phyloP scores from a whole-genome alignment of 306 rosid species.

The Styphnolobium japonicum region DNA sequence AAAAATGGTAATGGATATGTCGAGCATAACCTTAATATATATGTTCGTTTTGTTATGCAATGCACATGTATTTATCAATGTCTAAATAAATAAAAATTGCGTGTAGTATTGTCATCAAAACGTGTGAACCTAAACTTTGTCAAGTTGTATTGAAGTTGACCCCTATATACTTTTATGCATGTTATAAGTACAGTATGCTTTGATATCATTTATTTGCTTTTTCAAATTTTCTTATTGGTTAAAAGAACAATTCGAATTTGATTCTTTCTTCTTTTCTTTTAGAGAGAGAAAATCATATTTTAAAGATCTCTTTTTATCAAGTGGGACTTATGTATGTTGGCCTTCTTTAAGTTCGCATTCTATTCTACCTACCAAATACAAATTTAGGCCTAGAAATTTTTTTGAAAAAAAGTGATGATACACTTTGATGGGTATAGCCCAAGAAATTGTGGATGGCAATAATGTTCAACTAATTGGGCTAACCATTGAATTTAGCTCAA shows the following conservation, averaged over 20 bases:
- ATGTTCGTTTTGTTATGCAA: not conserved
- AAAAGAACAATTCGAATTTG: not conserved
- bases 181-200: not conserved
- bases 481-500: not conserved
- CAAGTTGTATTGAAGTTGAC: not conserved
- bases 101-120: not conserved
- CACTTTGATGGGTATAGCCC: not conserved
- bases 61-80: slow-evolving; percentile 9
- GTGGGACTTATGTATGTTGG: not conserved
- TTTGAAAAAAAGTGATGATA: not conserved
- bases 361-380: not conserved
- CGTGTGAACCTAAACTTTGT: slow-evolving; percentile 7
- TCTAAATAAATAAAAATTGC: slow-evolving; percentile 17
- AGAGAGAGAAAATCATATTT: not conserved
- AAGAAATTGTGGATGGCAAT: not conserved
- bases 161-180: not conserved
- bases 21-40: not conserved
- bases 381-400: not conserved
- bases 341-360: not conserved
- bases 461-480: not conserved
- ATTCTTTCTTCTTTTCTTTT: not conserved
- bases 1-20: not conserved
- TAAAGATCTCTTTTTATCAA: not conserved
- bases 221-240: not conserved
- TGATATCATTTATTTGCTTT: not conserved